Evolutionary conservation across 2,329 filamentous ascomycete species (phyloP), one percentile per base, ranked within the genome.

Genomic region (Clarireedia homoeocarpa): DNA sequence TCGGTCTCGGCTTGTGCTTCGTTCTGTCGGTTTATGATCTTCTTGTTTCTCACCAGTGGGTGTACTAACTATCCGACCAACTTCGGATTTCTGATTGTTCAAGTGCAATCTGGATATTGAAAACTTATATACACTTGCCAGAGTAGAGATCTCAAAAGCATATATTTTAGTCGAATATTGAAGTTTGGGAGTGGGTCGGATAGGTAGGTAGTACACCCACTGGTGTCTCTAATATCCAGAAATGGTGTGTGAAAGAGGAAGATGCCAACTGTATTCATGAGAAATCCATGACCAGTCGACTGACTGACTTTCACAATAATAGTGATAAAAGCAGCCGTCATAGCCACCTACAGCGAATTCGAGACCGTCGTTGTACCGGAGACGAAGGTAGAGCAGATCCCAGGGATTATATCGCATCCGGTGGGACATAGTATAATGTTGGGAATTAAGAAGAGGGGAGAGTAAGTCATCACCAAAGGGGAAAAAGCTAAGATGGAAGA

Each of bases 301-400:
- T 40, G 15, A 40, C 38, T 14, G 2, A 40, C 6, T n/a, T 14
- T 40, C 30, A 47, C 46, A 20, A 65, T 62, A 62, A 66, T 62
- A 85, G 85, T 86, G 60, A 88, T 89, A 74, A 89, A 90, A 70
- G 74, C 84, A 51, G 79, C 84, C 5, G 71, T 84, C 34, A 84
- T 84, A 0, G 78, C 80, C 2, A 79, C 91, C 9, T 91, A 89
- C 69, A 79, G 81, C 2, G 85, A 84, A 56, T 87, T 80, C 66
- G 76, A 70, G 3, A 84, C 78, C 0, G 69, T 74, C 2, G 73
- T 86, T 48, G 74, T 86, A 1, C 73, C 85, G 55, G 83, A 86
- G 59, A 71, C 74, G 1, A 78, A 77, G 0, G 84, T 87, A 59
- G 80, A 85, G 63, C 81, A 79, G 58, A 77, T 77, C 1, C 84